Base-by-base conservation (phyloP, 495 filamentous ascomycete genomes). In the Glarea lozoyensis region DNA sequence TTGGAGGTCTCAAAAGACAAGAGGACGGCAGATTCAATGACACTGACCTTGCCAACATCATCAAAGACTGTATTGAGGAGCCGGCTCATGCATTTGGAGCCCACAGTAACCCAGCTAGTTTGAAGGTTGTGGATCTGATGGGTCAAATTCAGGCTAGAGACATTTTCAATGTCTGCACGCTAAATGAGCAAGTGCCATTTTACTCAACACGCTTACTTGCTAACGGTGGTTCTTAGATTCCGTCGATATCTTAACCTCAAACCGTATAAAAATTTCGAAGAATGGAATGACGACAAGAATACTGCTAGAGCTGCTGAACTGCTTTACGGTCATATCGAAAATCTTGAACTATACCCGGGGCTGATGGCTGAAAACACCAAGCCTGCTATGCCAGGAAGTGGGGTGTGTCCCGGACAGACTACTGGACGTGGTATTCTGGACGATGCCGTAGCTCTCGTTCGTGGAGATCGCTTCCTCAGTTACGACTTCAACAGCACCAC, bases 391-490 rank as follows among this genome's bases (percentile, higher is more conserved):
- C 86, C 88, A 3, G 88, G 86, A 39, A 83, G 85, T 40, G 88
- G 88, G 39, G 78, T 94, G 33, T 78, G 80, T 36, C 83, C 87
- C 4, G 81, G 81, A 9, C 92, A 79, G 59, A 93, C 88, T 12
- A 82, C 84, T 43, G 86, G 83, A 2, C 76, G 86, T 45, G 85
- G 81, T 1, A 81, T 95, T 39, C 68, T 95, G 4, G 87, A 83
- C 0, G 88, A 95, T 57, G 88, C 88, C 1, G 84, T 88, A 7
- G 76, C 79, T 38, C 67, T 94, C 12, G 86, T 93, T 31, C 77
- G 88, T 27, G 84, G 87, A 7, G 88, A 95, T 59, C 73, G 88
- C 3, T 89, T 90, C 62, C 88, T 89, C 58, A 93, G 86, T 1
- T 57, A 60, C 11, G 75, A 79, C 48, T 89, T 84, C 60, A 82